Conservation (phyloP, 768 basidiomycete genomes). For the Suillus paluster region DNA sequence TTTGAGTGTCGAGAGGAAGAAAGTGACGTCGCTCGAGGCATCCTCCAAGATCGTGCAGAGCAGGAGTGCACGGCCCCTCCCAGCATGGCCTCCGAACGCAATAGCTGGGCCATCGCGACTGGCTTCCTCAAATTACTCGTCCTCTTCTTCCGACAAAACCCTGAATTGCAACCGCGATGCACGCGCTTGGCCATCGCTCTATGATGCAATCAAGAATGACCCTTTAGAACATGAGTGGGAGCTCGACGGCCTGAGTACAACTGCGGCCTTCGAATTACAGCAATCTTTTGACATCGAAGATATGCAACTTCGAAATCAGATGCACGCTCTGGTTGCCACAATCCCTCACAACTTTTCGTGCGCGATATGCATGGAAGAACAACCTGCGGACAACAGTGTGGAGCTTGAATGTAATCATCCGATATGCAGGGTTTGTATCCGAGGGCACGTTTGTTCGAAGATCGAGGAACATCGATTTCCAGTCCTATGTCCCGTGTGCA, state of each 20-base stretch:
- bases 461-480: constrained; percentile 60
- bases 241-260: constrained; percentile 16
- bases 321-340: constrained; percentile 28
- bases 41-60: background rate
- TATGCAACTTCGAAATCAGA: constrained; percentile 39
- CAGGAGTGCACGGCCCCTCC: background rate
- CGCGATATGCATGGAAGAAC: constrained; percentile 57
- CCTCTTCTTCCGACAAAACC: constrained; percentile 20
- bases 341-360: constrained; percentile 52
- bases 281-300: constrained; percentile 47
- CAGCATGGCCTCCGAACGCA: constrained; percentile 20
- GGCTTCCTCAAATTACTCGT: constrained; percentile 9
- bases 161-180: constrained; percentile 19
- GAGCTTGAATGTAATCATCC: constrained; percentile 52
- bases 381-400: constrained; percentile 47
- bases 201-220: background rate
- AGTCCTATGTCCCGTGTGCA: constrained; percentile 64
- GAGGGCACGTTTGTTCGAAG: constrained; percentile 45
- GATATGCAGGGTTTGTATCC: constrained; percentile 60
- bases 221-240: background rate
- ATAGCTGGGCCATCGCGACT: constrained; percentile 20
- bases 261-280: constrained; percentile 38
- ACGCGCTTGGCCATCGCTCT: constrained; percentile 1
- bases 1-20: constrained; percentile 18
- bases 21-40: background rate